Evolutionary conservation across 306 rosid species (phyloP), one percentile per base, ranked within the genome.

Genomic region (Cucurbita moschata): DNA sequence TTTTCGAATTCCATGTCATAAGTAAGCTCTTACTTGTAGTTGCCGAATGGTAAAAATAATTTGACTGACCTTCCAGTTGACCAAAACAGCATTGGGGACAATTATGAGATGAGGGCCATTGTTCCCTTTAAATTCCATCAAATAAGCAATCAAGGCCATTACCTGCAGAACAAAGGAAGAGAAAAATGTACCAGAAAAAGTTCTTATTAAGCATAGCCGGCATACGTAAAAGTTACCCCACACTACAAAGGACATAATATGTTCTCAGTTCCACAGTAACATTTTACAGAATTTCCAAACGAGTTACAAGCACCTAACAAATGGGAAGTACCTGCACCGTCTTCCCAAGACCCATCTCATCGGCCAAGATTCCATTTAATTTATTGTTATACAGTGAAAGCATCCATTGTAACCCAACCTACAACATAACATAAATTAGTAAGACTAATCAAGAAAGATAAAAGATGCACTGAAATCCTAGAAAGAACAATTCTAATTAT

Each of bases 361-460:
- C 98, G 30, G 98, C 98, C 76, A 93, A 85, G 64, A 93, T 93
- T 78, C 98, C 98, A 86, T 93, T 93, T 82, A 93, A 82, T 75
- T 93, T 93, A 89, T 93, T 93, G 92, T 93, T 93, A 79, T 93
- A 93, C 84, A 93, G 81, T 47, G 98, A 93, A 80, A 93, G 97
- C 98, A 93, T 93, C 98, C 98, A 93, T 80, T 93, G 98, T 80
- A 93, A 83, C 72, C 98, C 98, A 82, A 93, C 98, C 98, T 94
- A 80, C 72, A 82, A 69, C 68, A 77, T 67, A 74, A 74, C 55
- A 78, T 12, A 56, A 67, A 5, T 38, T 49, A 71, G 55, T 26
- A 58, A 81, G 43, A 76, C 60, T 7, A 7, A 23, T 16, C 23
- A 38, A 30, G 52, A 42, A 59, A 58, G 4, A 75, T 42, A 75